Conservation (phyloP, 371 early-diverging fungal genomes). For the Syncephalastrum contaminatum region DNA sequence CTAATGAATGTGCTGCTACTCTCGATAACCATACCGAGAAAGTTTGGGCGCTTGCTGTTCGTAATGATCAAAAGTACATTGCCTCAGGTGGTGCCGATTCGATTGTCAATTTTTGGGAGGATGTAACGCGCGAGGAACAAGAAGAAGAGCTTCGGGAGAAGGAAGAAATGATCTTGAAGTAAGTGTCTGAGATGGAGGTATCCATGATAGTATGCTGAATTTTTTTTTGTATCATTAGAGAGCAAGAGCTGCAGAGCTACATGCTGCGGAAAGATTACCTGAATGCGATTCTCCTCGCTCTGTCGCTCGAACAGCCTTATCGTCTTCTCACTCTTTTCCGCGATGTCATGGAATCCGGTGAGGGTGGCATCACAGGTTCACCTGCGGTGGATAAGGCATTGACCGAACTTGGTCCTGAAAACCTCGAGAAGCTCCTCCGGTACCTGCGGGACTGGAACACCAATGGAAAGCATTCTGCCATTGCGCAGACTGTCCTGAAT, state of each 20-base stretch:
- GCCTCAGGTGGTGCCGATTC: slow-evolving; percentile 92
- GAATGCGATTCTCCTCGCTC: slow-evolving; percentile 88
- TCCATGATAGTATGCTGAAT: neutral
- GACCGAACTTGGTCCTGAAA: slow-evolving; percentile 49
- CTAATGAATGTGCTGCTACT: slow-evolving; percentile 84
- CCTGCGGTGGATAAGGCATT: slow-evolving; percentile 67
- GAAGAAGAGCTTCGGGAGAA: slow-evolving; percentile 66
- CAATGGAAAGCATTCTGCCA: slow-evolving; percentile 72
- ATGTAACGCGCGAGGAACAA: slow-evolving; percentile 81
- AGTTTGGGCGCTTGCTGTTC: slow-evolving; percentile 87
- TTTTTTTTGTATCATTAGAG: slow-evolving; percentile 50
- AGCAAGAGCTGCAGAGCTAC: slow-evolving; percentile 88
- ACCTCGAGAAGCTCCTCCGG: slow-evolving; percentile 74
- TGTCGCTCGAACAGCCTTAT: slow-evolving; percentile 88
- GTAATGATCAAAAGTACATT: slow-evolving; percentile 71
- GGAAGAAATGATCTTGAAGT: slow-evolving; percentile 70
- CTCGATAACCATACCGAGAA: slow-evolving; percentile 94
- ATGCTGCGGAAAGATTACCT: slow-evolving; percentile 86
- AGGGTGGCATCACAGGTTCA: slow-evolving; percentile 61
- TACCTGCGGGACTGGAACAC: slow-evolving; percentile 97
- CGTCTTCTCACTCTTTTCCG: slow-evolving; percentile 74
- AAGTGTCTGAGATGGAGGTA: slow-evolving; percentile 11
- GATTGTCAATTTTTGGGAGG: slow-evolving; percentile 88
- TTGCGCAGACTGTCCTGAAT: slow-evolving; percentile 84
- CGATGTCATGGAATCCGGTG: slow-evolving; percentile 52